Evolutionary conservation across 2,329 filamentous ascomycete genomes (phyloP), one percentile per base, ranked within the genome.

Genomic region (Monosporascus sp.): DNA sequence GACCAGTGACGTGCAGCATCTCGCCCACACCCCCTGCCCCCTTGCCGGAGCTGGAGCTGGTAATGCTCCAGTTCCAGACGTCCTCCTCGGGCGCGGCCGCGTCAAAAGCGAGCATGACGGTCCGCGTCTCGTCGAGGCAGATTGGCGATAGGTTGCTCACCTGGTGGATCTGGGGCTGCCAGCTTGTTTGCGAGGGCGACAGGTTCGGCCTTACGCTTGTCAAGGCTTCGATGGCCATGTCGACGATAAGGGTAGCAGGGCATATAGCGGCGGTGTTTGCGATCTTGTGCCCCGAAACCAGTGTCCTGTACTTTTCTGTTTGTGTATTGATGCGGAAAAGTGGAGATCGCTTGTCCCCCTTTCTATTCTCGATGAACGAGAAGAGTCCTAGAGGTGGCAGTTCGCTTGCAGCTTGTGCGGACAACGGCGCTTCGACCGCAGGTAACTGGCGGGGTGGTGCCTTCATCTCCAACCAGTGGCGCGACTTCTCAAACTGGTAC

Each of bases 271-370:
- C 72, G 1, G 70, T 68, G 26, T 67, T 53, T 1, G 67, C 70
- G 48, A 75, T 71, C 2, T 71, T 48, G 53, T 79, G 75, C 14
- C 69, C 70, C 0, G 58, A 52, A 0, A 78, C 48, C 6, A 72
- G 55, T 0, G 57, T 49, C 22, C 68, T 49, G 55, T 72, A 79
- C 40, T 68, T 63, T 0, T 65, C 51, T 1, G 56, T 63, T 20
- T 53, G 54, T 0, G 72, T 74, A 54, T 76, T 73, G 61, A 78
- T 65, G 1, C 66, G 66, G 64, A 78, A 78, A 0, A 67, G 63
- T 1, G 68, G 65, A 8, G 52, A 43, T 49, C 24, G 65, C 58
- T 55, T 59, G 49, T 58, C 55, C 43, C n/a, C 54, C n/a, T 58
- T 54, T 48, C 65, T 56, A 49, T 64, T 69, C 15, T 61, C 63